Conservation (phyloP, 495 filamentous ascomycete species). For the Bryoglossum gracile region DNA sequence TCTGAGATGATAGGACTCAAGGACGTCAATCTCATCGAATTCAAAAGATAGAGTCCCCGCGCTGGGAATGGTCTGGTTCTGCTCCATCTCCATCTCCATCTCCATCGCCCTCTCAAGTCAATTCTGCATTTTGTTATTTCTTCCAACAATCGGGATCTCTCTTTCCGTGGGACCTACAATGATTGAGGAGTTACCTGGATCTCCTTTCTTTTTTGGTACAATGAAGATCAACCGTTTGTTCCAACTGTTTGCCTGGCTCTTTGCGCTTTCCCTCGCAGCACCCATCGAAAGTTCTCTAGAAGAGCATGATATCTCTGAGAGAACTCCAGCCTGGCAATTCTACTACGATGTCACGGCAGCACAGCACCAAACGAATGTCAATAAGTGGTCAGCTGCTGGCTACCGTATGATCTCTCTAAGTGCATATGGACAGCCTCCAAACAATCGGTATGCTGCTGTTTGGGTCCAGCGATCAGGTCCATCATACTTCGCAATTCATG, state of each 20-base stretch:
- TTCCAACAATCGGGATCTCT: too few relatives aligned
- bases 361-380: conserved; percentile 6
- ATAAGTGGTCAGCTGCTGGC: conserved; percentile 6
- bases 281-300: background rate
- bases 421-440: conserved; percentile 10
- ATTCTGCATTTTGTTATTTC: too few relatives aligned
- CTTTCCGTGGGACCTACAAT: too few relatives aligned
- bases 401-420: conserved; percentile 18
- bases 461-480: conserved; percentile 6
- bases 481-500: conserved; percentile 2
- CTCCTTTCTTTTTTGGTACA: too few relatives aligned
- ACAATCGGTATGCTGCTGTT: conserved; percentile 6
- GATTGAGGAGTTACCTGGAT: too few relatives aligned
- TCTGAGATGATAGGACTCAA: too few relatives aligned
- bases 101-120: too few relatives aligned
- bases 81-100: too few relatives aligned
- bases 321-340: conserved; percentile 4
- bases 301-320: background rate
- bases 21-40: too few relatives aligned
- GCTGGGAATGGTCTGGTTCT: too few relatives aligned
- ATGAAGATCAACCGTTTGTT: conserved; percentile 2
- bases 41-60: too few relatives aligned
- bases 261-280: background rate
- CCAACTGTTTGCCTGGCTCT: background rate
- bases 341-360: conserved; percentile 7